These are phyloP conservation scores for Phytophthora litchii DNA, from an alignment of 352 stramenopile species.

Conservation along the genomic window DNA sequence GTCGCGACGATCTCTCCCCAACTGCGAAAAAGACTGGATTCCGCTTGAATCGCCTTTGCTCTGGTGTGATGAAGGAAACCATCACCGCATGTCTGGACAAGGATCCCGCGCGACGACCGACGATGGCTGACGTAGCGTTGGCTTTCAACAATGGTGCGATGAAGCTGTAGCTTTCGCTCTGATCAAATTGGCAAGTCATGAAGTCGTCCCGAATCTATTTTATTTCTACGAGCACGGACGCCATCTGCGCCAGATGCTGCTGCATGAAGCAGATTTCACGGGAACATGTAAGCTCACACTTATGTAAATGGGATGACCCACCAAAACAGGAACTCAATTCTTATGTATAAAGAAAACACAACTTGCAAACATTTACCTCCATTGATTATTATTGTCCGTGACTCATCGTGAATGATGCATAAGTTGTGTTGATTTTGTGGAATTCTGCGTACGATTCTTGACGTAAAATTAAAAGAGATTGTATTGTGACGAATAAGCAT, in stretches of 20 bases:
- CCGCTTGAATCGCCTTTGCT: constrained; percentile 58
- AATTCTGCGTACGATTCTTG: too few relatives aligned
- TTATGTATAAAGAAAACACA: constrained; percentile 10
- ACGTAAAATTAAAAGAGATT: too few relatives aligned
- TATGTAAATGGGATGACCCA: constrained; percentile 6
- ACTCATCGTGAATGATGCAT: too few relatives aligned
- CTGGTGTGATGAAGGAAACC: constrained; percentile 66
- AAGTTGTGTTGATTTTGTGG: too few relatives aligned
- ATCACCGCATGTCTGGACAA: constrained; percentile 67
- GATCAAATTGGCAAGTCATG: neutral
- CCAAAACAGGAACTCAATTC: neutral
- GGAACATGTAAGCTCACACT: constrained; percentile 6
- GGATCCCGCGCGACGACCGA: constrained; percentile 55
- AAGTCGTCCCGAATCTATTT: constrained; percentile 15
- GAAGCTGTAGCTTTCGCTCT: constrained; percentile 41
- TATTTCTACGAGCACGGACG: constrained; percentile 8
- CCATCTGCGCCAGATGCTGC: constrained; percentile 6
- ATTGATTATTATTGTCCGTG: too few relatives aligned
- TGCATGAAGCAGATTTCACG: constrained; percentile 16
- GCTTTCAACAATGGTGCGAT: constrained; percentile 68
- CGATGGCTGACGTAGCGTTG: constrained; percentile 64
- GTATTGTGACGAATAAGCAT: too few relatives aligned
- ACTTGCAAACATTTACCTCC: too few relatives aligned
- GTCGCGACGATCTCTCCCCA: constrained; percentile 38
- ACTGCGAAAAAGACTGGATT: constrained; percentile 59